Percentiles rank a stretch among this genome's conserved stretches.
Conservation (phyloP, 139 green algal genomes). For the Chlorella sp. region DNA sequence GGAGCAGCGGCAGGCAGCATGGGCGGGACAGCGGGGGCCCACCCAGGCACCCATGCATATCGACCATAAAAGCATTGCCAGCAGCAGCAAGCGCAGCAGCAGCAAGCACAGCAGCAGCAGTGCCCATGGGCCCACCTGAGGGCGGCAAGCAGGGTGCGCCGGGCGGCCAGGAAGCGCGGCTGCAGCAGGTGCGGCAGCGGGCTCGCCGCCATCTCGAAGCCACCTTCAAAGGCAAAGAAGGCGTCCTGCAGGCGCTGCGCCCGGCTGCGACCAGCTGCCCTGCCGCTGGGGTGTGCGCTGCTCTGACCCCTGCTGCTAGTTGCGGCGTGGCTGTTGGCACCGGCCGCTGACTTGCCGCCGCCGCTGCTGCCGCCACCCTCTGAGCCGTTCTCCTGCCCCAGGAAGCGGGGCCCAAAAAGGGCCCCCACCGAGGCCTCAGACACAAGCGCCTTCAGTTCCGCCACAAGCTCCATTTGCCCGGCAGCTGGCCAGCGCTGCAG, state of each 20-base stretch:
- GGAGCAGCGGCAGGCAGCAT: neutral
- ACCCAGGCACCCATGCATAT: neutral
- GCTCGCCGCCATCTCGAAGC: slow-evolving; percentile 79
- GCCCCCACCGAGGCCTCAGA: slow-evolving; percentile 54
- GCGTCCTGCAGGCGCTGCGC: slow-evolving; percentile 15
- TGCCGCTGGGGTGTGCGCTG: neutral
- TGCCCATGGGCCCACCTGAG: slow-evolving; percentile 32
- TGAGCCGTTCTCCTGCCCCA: neutral
- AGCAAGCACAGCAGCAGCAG: neutral
- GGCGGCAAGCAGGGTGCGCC: slow-evolving; percentile 36
- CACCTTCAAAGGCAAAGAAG: slow-evolving; percentile 67
- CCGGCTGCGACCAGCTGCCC: neutral
- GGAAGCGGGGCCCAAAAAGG: slow-evolving; percentile 61
- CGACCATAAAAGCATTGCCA: neutral
- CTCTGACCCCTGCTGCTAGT: neutral
- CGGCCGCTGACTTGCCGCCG: neutral
- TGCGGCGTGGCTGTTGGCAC: neutral
- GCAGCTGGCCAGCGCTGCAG: neutral
- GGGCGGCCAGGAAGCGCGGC: slow-evolving; percentile 51
- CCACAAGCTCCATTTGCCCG: slow-evolving; percentile 67
- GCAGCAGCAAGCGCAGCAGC: neutral
- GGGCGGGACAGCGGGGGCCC: too few species aligned
- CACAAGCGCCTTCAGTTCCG: slow-evolving; percentile 50
- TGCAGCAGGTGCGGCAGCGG: slow-evolving; percentile 75
- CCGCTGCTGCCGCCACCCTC: neutral